Evolutionary conservation across 371 early-diverging fungal species (phyloP).

Genomic region (Mortierella sp.): DNA sequence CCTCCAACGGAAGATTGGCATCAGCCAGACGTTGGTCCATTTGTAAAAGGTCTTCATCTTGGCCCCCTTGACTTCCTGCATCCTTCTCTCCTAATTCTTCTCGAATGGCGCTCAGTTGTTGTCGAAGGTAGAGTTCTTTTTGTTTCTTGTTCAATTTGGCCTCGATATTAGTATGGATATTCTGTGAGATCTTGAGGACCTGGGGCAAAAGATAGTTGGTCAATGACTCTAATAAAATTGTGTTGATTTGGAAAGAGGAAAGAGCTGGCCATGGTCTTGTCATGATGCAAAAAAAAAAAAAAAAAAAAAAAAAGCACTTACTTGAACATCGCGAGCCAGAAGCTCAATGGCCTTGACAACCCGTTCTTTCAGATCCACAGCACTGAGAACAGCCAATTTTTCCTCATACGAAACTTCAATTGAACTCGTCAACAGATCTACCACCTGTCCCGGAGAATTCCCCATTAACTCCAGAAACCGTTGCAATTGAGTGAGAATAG

Average conservation of each 20-base stretch:
- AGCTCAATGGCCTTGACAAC: constrained; percentile 69
- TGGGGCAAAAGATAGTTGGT: constrained; percentile 6
- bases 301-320: too few species aligned
- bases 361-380: constrained; percentile 66
- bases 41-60: constrained; percentile 60
- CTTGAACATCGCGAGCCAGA: constrained; percentile 83
- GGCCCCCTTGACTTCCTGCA: constrained; percentile 72
- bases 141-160: constrained; percentile 82
- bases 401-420: constrained; percentile 81
- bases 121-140: constrained; percentile 83
- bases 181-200: constrained; percentile 82
- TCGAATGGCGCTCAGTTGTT: constrained; percentile 87
- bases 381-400: constrained; percentile 72
- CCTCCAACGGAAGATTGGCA: constrained; percentile 76
- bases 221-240: not conserved
- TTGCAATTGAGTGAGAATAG: constrained; percentile 69
- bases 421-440: constrained; percentile 79
- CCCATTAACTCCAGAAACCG: constrained; percentile 69
- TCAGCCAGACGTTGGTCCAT: constrained; percentile 63
- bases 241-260: too few species aligned
- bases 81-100: constrained; percentile 80
- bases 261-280: not conserved
- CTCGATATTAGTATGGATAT: constrained; percentile 83
- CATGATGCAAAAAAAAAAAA: too few species aligned
- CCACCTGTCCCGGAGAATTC: constrained; percentile 69